These are phyloP conservation scores for Stagonosporopsis chrysanthemi DNA, from an alignment of 2,329 filamentous ascomycete species.

Conservation along the genomic window DNA sequence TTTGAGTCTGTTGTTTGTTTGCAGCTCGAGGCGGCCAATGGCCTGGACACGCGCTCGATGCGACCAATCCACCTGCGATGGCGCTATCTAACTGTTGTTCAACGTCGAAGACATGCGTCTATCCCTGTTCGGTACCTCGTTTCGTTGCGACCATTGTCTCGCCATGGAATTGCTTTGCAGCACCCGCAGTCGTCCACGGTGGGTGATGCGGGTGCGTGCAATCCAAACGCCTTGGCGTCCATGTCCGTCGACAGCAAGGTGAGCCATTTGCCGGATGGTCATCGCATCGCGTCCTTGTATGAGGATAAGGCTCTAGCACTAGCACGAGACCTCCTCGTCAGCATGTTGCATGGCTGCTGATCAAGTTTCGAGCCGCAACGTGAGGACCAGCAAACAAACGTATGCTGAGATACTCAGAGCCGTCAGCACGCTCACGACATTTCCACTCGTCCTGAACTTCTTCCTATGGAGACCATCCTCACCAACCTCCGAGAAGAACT, in stretches of 20 bases:
- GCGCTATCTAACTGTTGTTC: conserved; percentile 3
- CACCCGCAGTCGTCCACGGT: not conserved
- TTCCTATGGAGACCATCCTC: conserved; percentile 67
- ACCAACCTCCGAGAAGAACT: conserved; percentile 79
- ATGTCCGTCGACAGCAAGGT: conserved; percentile 2
- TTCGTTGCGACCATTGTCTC: conserved; percentile 2
- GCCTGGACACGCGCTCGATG: conserved; percentile 28
- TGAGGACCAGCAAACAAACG: conserved; percentile 65
- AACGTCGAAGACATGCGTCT: not conserved
- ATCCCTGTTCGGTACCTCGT: not conserved
- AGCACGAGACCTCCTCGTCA: conserved; percentile 6
- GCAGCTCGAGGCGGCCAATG: conserved; percentile 24
- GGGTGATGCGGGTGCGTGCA: not conserved
- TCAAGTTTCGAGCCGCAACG: conserved; percentile 56
- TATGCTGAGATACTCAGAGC: conserved; percentile 69
- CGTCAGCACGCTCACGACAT: conserved; percentile 69
- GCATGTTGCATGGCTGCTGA: conserved; percentile 9
- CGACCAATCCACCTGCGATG: conserved; percentile 12
- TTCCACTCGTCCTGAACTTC: conserved; percentile 71
- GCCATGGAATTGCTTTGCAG: conserved; percentile 3
- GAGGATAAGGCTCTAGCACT: conserved; percentile 2
- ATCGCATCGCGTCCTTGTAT: not conserved
- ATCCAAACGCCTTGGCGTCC: conserved; percentile 1
- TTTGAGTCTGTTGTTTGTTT: not conserved
- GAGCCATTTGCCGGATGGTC: conserved; percentile 6